phyloP scores from a whole-genome alignment of 768 basidiomycete species.

The Pisolithus marmoratus region DNA sequence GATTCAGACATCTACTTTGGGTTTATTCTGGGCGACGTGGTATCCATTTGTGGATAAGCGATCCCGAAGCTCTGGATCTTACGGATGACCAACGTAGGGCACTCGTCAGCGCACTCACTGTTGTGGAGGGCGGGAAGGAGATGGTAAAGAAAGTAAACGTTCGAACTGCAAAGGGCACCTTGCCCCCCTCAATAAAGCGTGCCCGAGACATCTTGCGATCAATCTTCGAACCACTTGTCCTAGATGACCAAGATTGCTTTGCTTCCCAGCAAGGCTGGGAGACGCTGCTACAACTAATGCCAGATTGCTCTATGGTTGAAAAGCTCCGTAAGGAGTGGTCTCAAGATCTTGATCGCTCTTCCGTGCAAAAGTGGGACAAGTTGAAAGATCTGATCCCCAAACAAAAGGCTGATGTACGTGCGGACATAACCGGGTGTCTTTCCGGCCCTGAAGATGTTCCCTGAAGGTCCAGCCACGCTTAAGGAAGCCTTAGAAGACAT shows the following conservation, averaged over 20 bases:
- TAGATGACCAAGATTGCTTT: conserved; percentile 86
- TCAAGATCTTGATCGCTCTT: conserved; percentile 43
- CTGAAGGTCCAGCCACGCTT: conserved; percentile 16
- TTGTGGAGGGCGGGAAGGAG: conserved; percentile 77
- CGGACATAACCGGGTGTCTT: conserved; percentile 12
- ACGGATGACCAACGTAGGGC: conserved; percentile 89
- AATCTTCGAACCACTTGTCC: conserved; percentile 61
- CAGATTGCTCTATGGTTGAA: conserved; percentile 48
- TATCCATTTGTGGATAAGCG: conserved; percentile 97
- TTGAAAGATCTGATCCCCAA: conserved; percentile 38
- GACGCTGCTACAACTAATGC: conserved; percentile 66
- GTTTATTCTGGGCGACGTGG: conserved; percentile 98
- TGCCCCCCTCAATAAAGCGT: conserved; percentile 71
- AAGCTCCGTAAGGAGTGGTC: conserved; percentile 58
- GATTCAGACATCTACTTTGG: conserved; percentile 88
- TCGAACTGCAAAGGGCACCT: conserved; percentile 35
- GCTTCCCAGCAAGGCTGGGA: conserved; percentile 63
- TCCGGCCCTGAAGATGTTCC: neutral
- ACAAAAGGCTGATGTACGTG: conserved; percentile 24
- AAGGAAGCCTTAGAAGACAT: conserved; percentile 74
- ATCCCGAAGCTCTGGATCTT: conserved; percentile 78
- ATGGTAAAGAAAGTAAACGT: conserved; percentile 80
- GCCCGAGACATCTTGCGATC: conserved; percentile 45
- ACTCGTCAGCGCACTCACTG: conserved; percentile 81
- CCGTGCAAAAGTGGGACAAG: conserved; percentile 71